Conservation (phyloP, 371 early-diverging fungal species). For the Haplosporangium sp. region DNA sequence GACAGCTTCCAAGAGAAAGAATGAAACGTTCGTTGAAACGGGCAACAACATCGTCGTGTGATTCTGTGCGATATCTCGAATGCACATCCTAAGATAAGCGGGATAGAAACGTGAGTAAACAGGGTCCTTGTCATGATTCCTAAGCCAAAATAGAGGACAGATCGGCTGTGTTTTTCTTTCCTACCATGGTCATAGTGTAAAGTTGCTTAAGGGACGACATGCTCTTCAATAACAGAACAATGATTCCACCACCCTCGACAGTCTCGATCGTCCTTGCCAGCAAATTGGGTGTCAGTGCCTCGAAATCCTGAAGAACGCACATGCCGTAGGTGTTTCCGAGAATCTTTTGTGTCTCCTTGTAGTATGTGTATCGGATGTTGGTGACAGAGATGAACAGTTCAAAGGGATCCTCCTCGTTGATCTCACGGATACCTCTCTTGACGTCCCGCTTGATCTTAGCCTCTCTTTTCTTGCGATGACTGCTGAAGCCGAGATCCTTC, state of each 20-base stretch:
- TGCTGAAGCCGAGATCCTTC: slow-evolving; percentile 95
- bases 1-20: slow-evolving; percentile 91
- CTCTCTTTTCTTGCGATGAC: slow-evolving; percentile 97
- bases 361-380: slow-evolving; percentile 97
- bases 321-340: slow-evolving; percentile 99
- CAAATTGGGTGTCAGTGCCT: slow-evolving; percentile 98
- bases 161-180: background rate
- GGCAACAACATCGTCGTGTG: slow-evolving; percentile 92
- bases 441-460: slow-evolving; percentile 92
- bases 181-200: slow-evolving; percentile 96
- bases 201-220: slow-evolving; percentile 96
- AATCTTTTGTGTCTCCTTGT: slow-evolving; percentile 98
- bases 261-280: slow-evolving; percentile 98
- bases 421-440: slow-evolving; percentile 88
- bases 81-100: slow-evolving; percentile 82
- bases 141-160: background rate
- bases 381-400: slow-evolving; percentile 96
- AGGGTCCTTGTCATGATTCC: background rate
- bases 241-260: slow-evolving; percentile 98
- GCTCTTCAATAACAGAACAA: slow-evolving; percentile 93
- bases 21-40: slow-evolving; percentile 99
- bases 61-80: slow-evolving; percentile 92
- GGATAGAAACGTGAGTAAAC: background rate
- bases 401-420: slow-evolving; percentile 95
- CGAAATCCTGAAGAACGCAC: slow-evolving; percentile 99